A percentile compares a stretch with the other conserved stretches of the same genome.
phyloP scores from a whole-genome alignment of 371 early-diverging fungal species.

The Mortierella sp. region DNA sequence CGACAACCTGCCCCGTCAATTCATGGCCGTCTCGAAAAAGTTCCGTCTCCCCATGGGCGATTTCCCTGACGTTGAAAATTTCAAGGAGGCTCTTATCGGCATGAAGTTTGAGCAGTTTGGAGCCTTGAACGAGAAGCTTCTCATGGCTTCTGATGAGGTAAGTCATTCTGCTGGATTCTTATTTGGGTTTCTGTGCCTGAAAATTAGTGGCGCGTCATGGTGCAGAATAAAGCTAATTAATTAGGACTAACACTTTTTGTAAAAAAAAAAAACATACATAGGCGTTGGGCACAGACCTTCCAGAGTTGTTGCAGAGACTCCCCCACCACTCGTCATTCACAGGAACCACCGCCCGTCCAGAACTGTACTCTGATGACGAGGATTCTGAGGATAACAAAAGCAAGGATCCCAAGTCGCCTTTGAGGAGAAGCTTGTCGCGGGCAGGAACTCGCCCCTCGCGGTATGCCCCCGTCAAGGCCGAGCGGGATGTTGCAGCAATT shows the following conservation, averaged over 20 bases:
- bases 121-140: slow-evolving; percentile 45
- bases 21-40: slow-evolving; percentile 64
- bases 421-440: slow-evolving; percentile 22
- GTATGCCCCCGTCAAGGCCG: slow-evolving; percentile 48
- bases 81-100: slow-evolving; percentile 49
- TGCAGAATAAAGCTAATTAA: neutral
- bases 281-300: slow-evolving; percentile 57
- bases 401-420: neutral
- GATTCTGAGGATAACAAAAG: slow-evolving; percentile 14
- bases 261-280: neutral
- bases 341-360: slow-evolving; percentile 45
- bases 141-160: slow-evolving; percentile 58
- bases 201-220: neutral
- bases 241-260: neutral
- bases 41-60: slow-evolving; percentile 71
- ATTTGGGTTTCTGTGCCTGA: neutral
- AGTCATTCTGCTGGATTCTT: neutral
- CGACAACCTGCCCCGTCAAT: slow-evolving; percentile 67
- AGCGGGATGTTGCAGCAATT: slow-evolving; percentile 36
- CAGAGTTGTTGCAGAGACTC: slow-evolving; percentile 49
- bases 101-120: slow-evolving; percentile 60
- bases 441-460: slow-evolving; percentile 35
- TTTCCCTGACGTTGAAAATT: slow-evolving; percentile 65
- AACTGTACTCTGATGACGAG: slow-evolving; percentile 38
- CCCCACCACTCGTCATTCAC: slow-evolving; percentile 50